These are phyloP conservation scores for Dictyostelium purpureum DNA, from an alignment of 78 protist genomes.

Conservation along the genomic window DNA sequence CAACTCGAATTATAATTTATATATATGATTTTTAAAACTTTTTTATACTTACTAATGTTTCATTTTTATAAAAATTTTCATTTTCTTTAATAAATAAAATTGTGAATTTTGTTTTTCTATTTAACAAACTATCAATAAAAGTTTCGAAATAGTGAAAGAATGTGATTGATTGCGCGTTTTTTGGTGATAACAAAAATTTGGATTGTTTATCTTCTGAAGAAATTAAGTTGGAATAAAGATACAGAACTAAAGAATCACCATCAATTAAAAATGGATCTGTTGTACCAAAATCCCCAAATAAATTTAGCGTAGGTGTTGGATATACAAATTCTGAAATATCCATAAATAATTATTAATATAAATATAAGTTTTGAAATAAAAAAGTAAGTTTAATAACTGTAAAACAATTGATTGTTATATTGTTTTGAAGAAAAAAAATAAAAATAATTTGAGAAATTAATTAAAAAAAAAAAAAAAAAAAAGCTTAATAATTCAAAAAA, in stretches of 20 bases:
- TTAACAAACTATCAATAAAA: not conserved
- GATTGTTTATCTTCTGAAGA: not conserved
- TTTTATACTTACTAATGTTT: not conserved
- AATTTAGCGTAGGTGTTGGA: not conserved
- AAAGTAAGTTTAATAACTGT: no score
- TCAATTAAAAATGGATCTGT: slow-evolving; percentile 15
- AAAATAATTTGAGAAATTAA: no score
- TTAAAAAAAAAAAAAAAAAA: no score
- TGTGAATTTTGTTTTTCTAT: not conserved
- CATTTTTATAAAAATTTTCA: slow-evolving; percentile 2
- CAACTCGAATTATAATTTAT: not conserved
- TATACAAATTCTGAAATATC: not conserved
- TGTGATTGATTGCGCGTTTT: not conserved
- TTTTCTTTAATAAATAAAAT: slow-evolving; percentile 4
- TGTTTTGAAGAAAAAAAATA: no score
- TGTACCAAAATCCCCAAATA: slow-evolving; percentile 28
- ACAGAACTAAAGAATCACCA: slow-evolving; percentile 30
- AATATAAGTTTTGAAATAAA: no score
- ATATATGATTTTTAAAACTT: not conserved
- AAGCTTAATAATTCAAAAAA: no score
- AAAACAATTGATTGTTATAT: no score
- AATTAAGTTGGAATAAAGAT: not conserved
- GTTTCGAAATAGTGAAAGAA: slow-evolving; percentile 19
- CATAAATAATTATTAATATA: no score
- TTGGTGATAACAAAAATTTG: not conserved